Base-by-base conservation (phyloP, 2,329 filamentous ascomycete genomes). In the Lachnellula occidentalis region DNA sequence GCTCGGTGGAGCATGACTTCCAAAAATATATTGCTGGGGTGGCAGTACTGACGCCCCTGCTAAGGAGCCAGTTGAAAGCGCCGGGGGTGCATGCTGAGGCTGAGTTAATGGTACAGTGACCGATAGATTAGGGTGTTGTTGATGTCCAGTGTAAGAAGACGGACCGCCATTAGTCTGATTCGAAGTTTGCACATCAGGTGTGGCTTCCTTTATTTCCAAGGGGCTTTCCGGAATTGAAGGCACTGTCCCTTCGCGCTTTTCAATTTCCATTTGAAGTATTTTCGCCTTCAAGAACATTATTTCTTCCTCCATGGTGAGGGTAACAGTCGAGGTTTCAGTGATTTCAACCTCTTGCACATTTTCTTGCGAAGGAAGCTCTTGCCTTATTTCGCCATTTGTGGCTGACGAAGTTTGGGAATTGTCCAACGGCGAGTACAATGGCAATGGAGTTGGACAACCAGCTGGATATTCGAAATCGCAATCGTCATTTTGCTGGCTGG, bases 241-340 rank as follows among this genome's bases (percentile, higher is more conserved):
- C 8, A 17, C 34, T 11, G 41, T 46, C n/a, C 50, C 53, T 51
- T 50, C 56, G 12, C 63, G 54, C 36, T 61, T 66, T 52, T 63
- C 64, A 9, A 66, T 54, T 56, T 66, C 64, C 57, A 65, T 60
- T 34, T 62, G 58, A 11, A 66, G 45, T 9, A 66, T 51, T 47
- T 49, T 55, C 12, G 61, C 63, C 48, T 64, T 66, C 17, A 66
- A 50, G 11, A 63, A 50, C 9, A 57, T 47, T n/a, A 66, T 62
- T 45, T 66, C 61, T 27, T 64, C 55, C 50, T 65, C 63, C 55
- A 64, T 55, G 4, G 57, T 59, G n/a, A 52, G 51, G 39, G 52
- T 14, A 21, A 48, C 51, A 37, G 27, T 53, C 22, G 46, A 47
- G 8, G 50, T 5, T 15, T 54, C 48, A 19, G 47, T 24, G 7